A percentile compares a stretch with the other conserved stretches of the same genome.
phyloP scores from a whole-genome alignment of 345 rosid species.

The Theobroma cacao region DNA sequence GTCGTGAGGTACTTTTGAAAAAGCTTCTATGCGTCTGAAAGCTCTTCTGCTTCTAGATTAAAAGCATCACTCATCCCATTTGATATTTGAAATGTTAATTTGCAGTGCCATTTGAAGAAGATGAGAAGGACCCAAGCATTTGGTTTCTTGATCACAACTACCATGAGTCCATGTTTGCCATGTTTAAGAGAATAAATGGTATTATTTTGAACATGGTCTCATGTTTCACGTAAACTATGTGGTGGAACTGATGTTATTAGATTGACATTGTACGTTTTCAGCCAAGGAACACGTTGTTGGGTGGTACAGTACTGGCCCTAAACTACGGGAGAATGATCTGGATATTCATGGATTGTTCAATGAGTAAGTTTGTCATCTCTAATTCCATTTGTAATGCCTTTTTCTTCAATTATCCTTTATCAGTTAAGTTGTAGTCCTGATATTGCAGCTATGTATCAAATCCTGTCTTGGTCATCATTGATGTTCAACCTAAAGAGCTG shows the following conservation, averaged over 20 bases:
- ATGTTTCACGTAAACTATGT: neutral
- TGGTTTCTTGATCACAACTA: conserved; percentile 96
- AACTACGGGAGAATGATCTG: conserved; percentile 85
- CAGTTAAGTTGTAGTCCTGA: conserved; percentile 7
- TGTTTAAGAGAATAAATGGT: conserved; percentile 96
- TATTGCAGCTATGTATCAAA: conserved; percentile 66
- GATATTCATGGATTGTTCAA: conserved; percentile 67
- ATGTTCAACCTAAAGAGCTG: conserved; percentile 53
- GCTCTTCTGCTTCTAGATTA: neutral
- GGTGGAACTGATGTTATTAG: neutral
- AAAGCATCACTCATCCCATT: neutral
- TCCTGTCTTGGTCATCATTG: conserved; percentile 68
- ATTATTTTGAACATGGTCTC: neutral
- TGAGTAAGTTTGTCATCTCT: conserved; percentile 31
- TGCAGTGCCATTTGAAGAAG: conserved; percentile 94
- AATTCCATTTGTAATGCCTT: too few relatives aligned
- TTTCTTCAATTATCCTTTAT: neutral
- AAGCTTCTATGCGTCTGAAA: neutral
- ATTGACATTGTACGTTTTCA: conserved; percentile 24
- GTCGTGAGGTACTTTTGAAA: neutral
- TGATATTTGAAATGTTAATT: neutral
- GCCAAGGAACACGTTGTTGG: conserved; percentile 97
- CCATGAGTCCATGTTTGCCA: conserved; percentile 87
- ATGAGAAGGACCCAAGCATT: conserved; percentile 80
- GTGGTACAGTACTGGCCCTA: conserved; percentile 93